Evolutionary conservation across 495 filamentous ascomycete genomes (phyloP).

Genomic region (Evernia prunastri): DNA sequence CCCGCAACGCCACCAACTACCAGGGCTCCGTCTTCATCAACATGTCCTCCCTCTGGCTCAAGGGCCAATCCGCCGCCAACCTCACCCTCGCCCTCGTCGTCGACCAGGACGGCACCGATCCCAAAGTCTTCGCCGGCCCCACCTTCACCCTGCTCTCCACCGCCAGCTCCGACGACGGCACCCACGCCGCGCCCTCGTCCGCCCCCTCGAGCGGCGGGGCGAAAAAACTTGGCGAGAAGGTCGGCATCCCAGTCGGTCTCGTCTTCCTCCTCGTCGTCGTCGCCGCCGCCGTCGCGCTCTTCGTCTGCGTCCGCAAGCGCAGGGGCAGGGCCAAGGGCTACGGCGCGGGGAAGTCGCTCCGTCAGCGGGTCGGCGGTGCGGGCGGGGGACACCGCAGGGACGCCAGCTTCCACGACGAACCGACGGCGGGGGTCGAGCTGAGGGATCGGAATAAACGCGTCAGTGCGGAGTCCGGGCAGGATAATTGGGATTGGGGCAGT

Average conservation of each 20-base stretch:
- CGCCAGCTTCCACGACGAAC: slow-evolving; percentile 23
- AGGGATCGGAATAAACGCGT: slow-evolving; percentile 11
- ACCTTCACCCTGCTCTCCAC: slow-evolving; percentile 7
- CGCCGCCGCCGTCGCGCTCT: slow-evolving; percentile 1
- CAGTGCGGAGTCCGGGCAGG: background rate
- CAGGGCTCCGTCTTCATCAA: slow-evolving; percentile 11
- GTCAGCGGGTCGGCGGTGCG: slow-evolving; percentile 6
- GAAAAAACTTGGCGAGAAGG: slow-evolving; percentile 23
- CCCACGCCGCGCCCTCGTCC: background rate
- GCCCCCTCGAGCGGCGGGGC: background rate
- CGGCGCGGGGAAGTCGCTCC: background rate
- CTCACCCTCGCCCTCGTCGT: slow-evolving; percentile 15
- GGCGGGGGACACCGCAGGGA: slow-evolving; percentile 14
- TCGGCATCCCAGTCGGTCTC: slow-evolving; percentile 23
- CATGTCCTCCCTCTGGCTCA: slow-evolving; percentile 12
- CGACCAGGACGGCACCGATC: background rate
- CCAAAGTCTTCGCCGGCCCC: slow-evolving; percentile 1
- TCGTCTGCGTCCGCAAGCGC: slow-evolving; percentile 30
- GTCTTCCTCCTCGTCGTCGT: slow-evolving; percentile 17
- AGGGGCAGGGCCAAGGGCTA: slow-evolving; percentile 21
- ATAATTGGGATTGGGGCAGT: slow-evolving; percentile 19
- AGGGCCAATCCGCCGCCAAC: slow-evolving; percentile 5
- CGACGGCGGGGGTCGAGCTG: slow-evolving; percentile 20
- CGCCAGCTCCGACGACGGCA: background rate
- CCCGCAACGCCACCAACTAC: slow-evolving; percentile 8